Evolutionary conservation across 352 stramenopile species (phyloP).

Genomic region (Pythium dissotocum): DNA sequence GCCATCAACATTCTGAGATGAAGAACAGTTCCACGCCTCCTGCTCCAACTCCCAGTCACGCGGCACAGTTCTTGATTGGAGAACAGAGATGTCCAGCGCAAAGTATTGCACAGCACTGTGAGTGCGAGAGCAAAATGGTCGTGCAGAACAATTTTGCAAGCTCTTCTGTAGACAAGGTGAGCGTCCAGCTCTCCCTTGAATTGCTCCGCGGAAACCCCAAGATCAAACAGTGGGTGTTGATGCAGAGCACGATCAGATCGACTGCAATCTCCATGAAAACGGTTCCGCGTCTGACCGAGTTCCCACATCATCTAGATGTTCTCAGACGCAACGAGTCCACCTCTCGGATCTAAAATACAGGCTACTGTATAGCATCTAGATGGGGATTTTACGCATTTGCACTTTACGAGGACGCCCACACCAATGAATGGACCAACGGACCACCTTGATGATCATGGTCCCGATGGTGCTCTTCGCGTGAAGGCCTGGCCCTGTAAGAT

Average conservation of each 20-base stretch:
- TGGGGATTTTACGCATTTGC: too few species aligned
- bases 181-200: slow-evolving; percentile 1
- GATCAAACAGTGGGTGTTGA: not conserved
- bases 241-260: not conserved
- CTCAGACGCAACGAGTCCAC: not conserved
- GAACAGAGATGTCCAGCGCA: too few species aligned
- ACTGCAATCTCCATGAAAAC: not conserved
- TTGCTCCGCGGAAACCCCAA: not conserved
- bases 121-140: not conserved
- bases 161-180: not conserved
- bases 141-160: not conserved
- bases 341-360: not conserved
- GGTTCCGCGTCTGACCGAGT: not conserved
- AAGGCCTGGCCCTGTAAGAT: too few species aligned
- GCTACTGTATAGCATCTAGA: too few species aligned
- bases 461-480: not conserved
- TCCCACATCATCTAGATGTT: not conserved
- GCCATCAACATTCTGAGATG: slow-evolving; percentile 1
- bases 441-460: not conserved
- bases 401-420: too few species aligned
- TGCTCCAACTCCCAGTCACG: too few species aligned
- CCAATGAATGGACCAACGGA: too few species aligned
- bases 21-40: not conserved
- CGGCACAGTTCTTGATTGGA: too few species aligned
- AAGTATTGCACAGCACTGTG: too few species aligned